phyloP scores from a whole-genome alignment of 1,284 basidiomycete species.

The Ceratobasidium sp. region DNA sequence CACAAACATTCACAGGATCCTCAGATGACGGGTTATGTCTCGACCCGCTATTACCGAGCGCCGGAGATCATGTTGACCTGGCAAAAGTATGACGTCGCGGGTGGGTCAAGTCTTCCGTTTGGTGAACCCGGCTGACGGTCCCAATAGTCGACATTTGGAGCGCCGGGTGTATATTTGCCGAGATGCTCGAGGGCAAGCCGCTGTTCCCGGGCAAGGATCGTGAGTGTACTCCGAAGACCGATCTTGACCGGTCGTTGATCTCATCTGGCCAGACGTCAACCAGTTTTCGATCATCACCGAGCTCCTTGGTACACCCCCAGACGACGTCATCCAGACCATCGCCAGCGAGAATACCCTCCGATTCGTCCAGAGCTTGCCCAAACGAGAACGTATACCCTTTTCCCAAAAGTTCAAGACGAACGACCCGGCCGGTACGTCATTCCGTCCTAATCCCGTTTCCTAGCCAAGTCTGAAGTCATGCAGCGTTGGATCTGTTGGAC shows the following conservation, averaged over 20 bases:
- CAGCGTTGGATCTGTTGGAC: conserved; percentile 94
- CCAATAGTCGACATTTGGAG: conserved; percentile 96
- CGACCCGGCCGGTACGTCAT: conserved; percentile 77
- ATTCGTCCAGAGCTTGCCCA: conserved; percentile 97
- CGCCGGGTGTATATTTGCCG: conserved; percentile 98
- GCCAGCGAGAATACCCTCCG: conserved; percentile 98
- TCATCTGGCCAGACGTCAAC: conserved; percentile 99
- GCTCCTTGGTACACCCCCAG: conserved; percentile 94
- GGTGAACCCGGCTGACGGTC: conserved; percentile 1
- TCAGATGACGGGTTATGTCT: conserved; percentile 99
- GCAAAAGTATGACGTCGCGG: conserved; percentile 99
- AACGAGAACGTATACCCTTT: conserved; percentile 95
- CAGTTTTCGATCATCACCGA: conserved; percentile 99
- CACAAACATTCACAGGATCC: conserved; percentile 70
- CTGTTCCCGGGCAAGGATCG: conserved; percentile 99
- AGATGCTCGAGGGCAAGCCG: conserved; percentile 99
- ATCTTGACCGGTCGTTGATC: too few species aligned
- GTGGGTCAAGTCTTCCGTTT: conserved; percentile 48
- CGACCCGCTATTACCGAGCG: conserved; percentile 97
- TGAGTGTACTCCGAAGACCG: too few species aligned
- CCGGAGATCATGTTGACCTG: conserved; percentile 99
- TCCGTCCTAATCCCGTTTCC: background rate
- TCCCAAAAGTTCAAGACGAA: conserved; percentile 90
- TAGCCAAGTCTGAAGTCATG: background rate
- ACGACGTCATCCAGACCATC: conserved; percentile 99